A percentile compares a stretch with the other conserved stretches of the same genome.
Conservation (phyloP, 768 basidiomycete species). For the Coprinopsis cinerea region DNA sequence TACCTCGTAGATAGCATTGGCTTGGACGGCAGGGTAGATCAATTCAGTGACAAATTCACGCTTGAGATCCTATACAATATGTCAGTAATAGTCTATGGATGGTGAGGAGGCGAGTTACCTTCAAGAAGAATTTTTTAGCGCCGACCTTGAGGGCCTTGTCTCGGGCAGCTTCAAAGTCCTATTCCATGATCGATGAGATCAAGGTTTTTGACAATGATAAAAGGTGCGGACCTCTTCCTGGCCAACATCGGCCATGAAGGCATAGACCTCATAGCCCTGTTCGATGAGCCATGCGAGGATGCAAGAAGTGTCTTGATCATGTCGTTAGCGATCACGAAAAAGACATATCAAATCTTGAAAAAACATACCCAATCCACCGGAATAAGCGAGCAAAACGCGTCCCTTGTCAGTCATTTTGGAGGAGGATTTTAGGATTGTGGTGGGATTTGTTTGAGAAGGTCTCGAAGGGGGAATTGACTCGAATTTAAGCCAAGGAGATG, state of each 20-base stretch:
- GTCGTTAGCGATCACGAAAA: constrained; percentile 9
- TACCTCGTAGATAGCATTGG: constrained; percentile 98
- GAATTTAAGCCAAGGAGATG: too few relatives aligned
- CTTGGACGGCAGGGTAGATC: constrained; percentile 97
- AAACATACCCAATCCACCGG: constrained; percentile 87
- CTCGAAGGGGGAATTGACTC: too few relatives aligned
- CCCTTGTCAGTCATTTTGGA: constrained; percentile 52
- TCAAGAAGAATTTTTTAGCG: constrained; percentile 93
- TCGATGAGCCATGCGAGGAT: constrained; percentile 99
- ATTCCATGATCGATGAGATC: constrained; percentile 1
- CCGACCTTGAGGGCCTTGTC: constrained; percentile 87
- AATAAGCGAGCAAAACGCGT: constrained; percentile 95
- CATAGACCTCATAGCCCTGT: constrained; percentile 93
- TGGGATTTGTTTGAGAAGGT: not conserved
- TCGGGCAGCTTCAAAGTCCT: constrained; percentile 93
- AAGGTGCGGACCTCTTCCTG: constrained; percentile 66
- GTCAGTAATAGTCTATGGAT: not conserved
- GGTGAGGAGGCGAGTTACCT: constrained; percentile 36
- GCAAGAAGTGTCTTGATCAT: constrained; percentile 84
- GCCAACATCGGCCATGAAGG: constrained; percentile 95
- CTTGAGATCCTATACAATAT: constrained; percentile 67
- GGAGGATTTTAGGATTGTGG: not conserved
- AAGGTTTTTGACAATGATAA: not conserved
- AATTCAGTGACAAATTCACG: constrained; percentile 93
- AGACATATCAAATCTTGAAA: not conserved